These are phyloP conservation scores for Colletotrichum liaoningense DNA, from an alignment of 2,329 filamentous ascomycete genomes.

Conservation along the genomic window DNA sequence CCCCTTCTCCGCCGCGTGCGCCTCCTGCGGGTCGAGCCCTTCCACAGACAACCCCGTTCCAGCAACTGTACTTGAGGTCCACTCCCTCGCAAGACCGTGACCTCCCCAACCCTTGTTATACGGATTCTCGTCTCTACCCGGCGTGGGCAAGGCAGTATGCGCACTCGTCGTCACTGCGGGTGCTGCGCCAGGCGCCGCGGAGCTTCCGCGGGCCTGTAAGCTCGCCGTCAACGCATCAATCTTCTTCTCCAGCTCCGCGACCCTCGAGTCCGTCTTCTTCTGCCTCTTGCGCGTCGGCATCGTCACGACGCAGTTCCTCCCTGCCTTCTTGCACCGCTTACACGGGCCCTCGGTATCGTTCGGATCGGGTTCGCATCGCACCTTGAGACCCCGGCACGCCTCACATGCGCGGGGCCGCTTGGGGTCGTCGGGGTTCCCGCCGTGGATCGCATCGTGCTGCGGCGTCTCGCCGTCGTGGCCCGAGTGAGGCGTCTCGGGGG, in stretches of 20 bases:
- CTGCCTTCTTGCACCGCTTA: slow-evolving; percentile 83
- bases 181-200: slow-evolving; percentile 29
- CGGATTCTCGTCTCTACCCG: slow-evolving; percentile 4
- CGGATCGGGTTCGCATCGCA: slow-evolving; percentile 84
- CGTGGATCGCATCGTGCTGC: slow-evolving; percentile 19
- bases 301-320: slow-evolving; percentile 82
- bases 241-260: slow-evolving; percentile 92
- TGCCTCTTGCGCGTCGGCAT: slow-evolving; percentile 81
- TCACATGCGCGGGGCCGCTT: slow-evolving; percentile 81
- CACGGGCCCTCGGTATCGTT: slow-evolving; percentile 72
- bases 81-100: slow-evolving; percentile 15
- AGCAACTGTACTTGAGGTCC: neutral
- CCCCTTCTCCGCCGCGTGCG: slow-evolving; percentile 18
- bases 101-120: slow-evolving; percentile 32
- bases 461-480: slow-evolving; percentile 29
- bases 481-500: slow-evolving; percentile 26
- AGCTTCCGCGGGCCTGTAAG: slow-evolving; percentile 66
- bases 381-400: slow-evolving; percentile 80
- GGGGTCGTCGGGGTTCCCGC: slow-evolving; percentile 54
- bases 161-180: slow-evolving; percentile 40
- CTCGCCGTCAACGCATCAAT: slow-evolving; percentile 89
- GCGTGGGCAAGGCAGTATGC: neutral
- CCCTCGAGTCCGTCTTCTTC: slow-evolving; percentile 91
- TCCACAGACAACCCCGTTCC: neutral
- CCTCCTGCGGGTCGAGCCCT: neutral